Percentiles rank a stretch among this genome's conserved stretches.
Conservation (phyloP, 2,329 filamentous ascomycete species). For the Penicillium sp. region DNA sequence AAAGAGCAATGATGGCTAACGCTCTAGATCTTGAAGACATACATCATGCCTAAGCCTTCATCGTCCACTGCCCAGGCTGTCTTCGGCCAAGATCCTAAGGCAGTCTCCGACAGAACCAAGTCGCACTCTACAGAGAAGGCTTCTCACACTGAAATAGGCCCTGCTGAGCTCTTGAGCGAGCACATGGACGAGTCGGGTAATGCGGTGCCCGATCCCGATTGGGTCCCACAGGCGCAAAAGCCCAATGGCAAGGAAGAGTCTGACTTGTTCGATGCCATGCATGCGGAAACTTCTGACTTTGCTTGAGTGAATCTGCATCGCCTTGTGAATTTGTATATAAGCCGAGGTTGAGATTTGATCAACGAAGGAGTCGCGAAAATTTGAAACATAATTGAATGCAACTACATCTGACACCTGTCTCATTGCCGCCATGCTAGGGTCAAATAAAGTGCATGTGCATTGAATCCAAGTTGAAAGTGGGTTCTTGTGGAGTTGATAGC, state of each 20-base stretch:
- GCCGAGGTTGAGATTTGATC: background rate
- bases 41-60: background rate
- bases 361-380: too few species aligned
- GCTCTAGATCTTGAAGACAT: background rate
- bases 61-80: background rate
- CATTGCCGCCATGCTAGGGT: too few species aligned
- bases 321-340: background rate
- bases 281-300: constrained; percentile 30
- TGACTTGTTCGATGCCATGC: constrained; percentile 33
- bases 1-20: background rate
- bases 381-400: too few species aligned
- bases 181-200: constrained; percentile 34
- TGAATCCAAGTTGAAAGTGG: background rate
- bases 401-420: too few species aligned
- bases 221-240: constrained; percentile 20
- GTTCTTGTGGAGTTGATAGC: background rate
- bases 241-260: constrained; percentile 20
- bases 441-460: too few species aligned
- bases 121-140: constrained; percentile 5
- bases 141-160: constrained; percentile 21
- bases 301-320: constrained; percentile 17
- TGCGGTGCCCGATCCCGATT: constrained; percentile 29
- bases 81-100: background rate
- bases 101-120: background rate
- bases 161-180: constrained; percentile 30